A percentile compares a stretch with the other conserved stretches of the same genome.
Evolutionary conservation across 768 basidiomycete genomes (phyloP).

Genomic region (Lentinula raphanica): DNA sequence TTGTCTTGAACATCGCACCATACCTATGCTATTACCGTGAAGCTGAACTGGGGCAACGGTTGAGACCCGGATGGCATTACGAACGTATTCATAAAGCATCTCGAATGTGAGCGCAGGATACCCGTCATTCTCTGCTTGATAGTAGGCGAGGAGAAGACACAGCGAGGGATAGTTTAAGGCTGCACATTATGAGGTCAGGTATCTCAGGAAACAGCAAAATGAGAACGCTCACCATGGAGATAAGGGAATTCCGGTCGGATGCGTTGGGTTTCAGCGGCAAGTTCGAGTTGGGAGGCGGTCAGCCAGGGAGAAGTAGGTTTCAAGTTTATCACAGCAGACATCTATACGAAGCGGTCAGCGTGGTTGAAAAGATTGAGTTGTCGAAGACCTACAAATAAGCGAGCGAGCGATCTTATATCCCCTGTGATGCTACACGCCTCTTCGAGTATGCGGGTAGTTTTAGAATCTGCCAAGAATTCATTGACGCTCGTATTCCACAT

Average conservation of each 20-base stretch:
- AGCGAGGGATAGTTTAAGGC: constrained; percentile 73
- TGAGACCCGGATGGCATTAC: constrained; percentile 67
- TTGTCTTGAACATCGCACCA: constrained; percentile 59
- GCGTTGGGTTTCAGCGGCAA: constrained; percentile 48
- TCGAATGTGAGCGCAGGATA: constrained; percentile 85
- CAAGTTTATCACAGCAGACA: constrained; percentile 38
- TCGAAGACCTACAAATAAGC: constrained; percentile 50
- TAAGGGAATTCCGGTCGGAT: constrained; percentile 47
- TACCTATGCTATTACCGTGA: constrained; percentile 70
- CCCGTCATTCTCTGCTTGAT: constrained; percentile 72
- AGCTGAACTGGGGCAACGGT: constrained; percentile 70
- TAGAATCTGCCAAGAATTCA: constrained; percentile 46
- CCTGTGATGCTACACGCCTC: constrained; percentile 59
- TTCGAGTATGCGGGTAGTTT: constrained; percentile 38
- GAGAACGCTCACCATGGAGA: constrained; percentile 42
- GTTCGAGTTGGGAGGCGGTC: constrained; percentile 35
- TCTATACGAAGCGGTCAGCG: constrained; percentile 26
- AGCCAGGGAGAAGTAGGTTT: constrained; percentile 51
- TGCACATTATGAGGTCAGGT: constrained; percentile 26
- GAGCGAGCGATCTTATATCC: constrained; percentile 53
- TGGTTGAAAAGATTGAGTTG: not conserved
- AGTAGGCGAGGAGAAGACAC: constrained; percentile 80
- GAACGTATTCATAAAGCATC: constrained; percentile 79
- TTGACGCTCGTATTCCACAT: constrained; percentile 59
- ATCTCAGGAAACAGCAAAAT: not conserved